phyloP scores from a whole-genome alignment of 345 rosid species.

The Aurinia saxatilis region DNA sequence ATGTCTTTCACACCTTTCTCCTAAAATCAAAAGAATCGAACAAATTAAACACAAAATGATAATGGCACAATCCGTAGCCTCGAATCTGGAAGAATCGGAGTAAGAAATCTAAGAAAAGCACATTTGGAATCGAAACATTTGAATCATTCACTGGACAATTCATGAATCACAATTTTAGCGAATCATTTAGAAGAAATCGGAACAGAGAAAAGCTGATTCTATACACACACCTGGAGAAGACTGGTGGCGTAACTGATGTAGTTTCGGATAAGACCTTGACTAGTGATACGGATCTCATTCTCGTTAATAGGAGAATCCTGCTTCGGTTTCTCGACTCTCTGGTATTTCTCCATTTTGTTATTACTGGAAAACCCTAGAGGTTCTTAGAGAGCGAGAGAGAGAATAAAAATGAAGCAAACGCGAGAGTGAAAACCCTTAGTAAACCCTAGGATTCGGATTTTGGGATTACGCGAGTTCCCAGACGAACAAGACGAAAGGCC shows the following conservation, averaged over 20 bases:
- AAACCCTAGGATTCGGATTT: slow-evolving; percentile 32
- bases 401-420: neutral
- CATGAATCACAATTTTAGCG: no score
- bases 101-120: no score
- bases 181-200: no score
- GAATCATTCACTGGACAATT: no score
- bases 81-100: neutral
- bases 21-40: slow-evolving; percentile 21
- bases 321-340: slow-evolving; percentile 72
- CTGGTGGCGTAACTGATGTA: slow-evolving; percentile 79
- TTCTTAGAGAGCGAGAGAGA: slow-evolving; percentile 9
- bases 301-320: slow-evolving; percentile 64
- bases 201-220: no score
- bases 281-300: slow-evolving; percentile 93
- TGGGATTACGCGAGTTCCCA: slow-evolving; percentile 2
- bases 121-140: no score
- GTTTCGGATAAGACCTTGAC: slow-evolving; percentile 74
- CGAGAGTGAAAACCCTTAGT: slow-evolving; percentile 35
- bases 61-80: neutral
- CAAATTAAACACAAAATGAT: neutral
- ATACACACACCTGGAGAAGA: slow-evolving; percentile 59
- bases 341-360: slow-evolving; percentile 69
- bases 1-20: slow-evolving; percentile 61
- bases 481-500: slow-evolving; percentile 12
- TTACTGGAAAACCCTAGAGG: slow-evolving; percentile 20